A percentile compares a stretch with the other conserved stretches of the same genome.
phyloP scores from a whole-genome alignment of 805 yeast species.

The Candida dendrica region DNA sequence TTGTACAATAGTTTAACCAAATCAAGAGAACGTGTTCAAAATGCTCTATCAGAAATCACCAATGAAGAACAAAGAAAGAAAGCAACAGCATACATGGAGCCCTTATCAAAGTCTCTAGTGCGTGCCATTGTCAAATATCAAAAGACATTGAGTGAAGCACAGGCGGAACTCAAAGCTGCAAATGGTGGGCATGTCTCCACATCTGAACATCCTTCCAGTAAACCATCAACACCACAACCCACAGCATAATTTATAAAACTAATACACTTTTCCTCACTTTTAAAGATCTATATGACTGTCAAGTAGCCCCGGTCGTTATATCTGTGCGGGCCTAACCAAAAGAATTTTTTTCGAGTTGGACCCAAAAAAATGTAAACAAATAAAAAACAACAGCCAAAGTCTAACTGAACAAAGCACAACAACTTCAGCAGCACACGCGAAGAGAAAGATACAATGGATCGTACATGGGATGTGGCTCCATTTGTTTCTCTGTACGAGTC shows the following conservation, averaged over 20 bases:
- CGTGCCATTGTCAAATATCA: conserved; percentile 43
- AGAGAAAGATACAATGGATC: background rate
- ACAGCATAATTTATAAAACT: background rate
- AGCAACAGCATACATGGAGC: conserved; percentile 30
- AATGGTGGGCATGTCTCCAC: background rate
- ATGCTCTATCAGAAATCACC: conserved; percentile 24
- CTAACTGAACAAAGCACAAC: background rate
- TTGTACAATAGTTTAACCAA: conserved; percentile 43
- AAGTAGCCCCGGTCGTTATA: too few relatives aligned
- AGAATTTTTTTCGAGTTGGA: too few relatives aligned
- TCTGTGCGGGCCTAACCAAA: too few relatives aligned
- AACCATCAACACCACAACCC: background rate
- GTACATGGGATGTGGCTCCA: conserved; percentile 1
- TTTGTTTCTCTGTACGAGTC: conserved; percentile 16
- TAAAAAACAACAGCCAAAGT: too few relatives aligned
- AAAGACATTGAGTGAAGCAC: conserved; percentile 19
- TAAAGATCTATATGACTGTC: too few relatives aligned
- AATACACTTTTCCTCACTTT: too few relatives aligned
- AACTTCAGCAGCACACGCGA: background rate
- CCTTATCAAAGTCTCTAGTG: conserved; percentile 36
- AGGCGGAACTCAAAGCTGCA: background rate
- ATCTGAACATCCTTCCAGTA: background rate
- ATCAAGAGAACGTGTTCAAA: conserved; percentile 36
- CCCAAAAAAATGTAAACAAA: too few relatives aligned
- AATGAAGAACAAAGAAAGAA: conserved; percentile 20